Evolutionary conservation across 345 rosid genomes (phyloP).

Genomic region (Turritis glabra): DNA sequence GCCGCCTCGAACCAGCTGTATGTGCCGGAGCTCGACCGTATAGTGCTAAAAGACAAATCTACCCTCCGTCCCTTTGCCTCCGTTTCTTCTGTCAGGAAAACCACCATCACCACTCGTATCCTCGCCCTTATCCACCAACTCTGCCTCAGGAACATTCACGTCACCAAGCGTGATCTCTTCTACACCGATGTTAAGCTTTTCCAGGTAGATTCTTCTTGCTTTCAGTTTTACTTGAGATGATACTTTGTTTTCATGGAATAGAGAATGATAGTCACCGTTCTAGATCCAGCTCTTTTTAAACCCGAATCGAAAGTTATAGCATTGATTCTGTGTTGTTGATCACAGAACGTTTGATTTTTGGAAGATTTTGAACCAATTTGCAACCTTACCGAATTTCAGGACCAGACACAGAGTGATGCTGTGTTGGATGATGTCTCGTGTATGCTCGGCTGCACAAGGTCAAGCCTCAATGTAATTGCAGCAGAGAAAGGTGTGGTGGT

Average conservation of each 20-base stretch:
- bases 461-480: slow-evolving; percentile 91
- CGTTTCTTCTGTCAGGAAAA: slow-evolving; percentile 80
- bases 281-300: neutral
- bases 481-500: slow-evolving; percentile 96
- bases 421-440: slow-evolving; percentile 93
- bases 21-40: slow-evolving; percentile 99
- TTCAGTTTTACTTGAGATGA: slow-evolving; percentile 19
- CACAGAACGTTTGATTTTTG: neutral
- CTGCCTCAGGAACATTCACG: slow-evolving; percentile 78
- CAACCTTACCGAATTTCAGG: slow-evolving; percentile 47
- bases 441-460: slow-evolving; percentile 88
- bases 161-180: slow-evolving; percentile 97
- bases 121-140: slow-evolving; percentile 92
- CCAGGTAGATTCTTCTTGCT: slow-evolving; percentile 48
- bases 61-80: slow-evolving; percentile 88
- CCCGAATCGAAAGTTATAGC: too few species aligned
- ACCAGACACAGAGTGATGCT: slow-evolving; percentile 90
- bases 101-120: slow-evolving; percentile 83
- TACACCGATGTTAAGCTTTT: slow-evolving; percentile 98
- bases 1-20: slow-evolving; percentile 92
- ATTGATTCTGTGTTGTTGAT: neutral
- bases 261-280: neutral
- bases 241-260: neutral
- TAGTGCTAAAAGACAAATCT: slow-evolving; percentile 88
- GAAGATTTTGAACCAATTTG: slow-evolving; percentile 3